Conservation (phyloP, 441 rosid species). For the Croton setiger region DNA sequence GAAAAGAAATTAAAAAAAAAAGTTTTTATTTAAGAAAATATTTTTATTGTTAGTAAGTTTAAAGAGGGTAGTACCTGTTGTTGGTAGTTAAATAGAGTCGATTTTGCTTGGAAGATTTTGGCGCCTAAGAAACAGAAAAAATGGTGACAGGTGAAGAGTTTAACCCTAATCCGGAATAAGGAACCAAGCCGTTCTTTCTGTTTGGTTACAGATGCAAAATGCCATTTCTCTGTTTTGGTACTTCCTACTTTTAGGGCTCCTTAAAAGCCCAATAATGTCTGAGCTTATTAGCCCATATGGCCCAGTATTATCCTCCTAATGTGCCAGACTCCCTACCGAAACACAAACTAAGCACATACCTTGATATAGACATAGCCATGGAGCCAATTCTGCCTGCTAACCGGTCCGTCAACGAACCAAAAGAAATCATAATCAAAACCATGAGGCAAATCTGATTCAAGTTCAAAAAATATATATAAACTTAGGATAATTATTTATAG, state of each 20-base stretch:
- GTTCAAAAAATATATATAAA: too few species aligned
- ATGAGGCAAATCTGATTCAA: too few species aligned
- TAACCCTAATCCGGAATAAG: slow-evolving; percentile 65
- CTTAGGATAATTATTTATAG: too few species aligned
- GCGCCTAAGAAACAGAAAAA: slow-evolving; percentile 33
- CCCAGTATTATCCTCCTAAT: too few species aligned
- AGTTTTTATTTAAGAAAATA: neutral
- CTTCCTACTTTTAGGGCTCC: slow-evolving; percentile 7
- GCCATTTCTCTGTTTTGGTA: neutral
- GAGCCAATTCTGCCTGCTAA: too few species aligned
- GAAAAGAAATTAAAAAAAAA: neutral
- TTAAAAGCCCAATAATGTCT: slow-evolving; percentile 6
- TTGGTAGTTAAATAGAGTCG: neutral
- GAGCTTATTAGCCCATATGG: too few species aligned
- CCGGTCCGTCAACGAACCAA: too few species aligned
- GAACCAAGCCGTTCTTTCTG: slow-evolving; percentile 21
- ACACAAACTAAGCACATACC: too few species aligned
- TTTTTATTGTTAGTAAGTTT: neutral
- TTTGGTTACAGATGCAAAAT: slow-evolving; percentile 51
- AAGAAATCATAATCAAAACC: too few species aligned
- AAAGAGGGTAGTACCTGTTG: slow-evolving; percentile 13
- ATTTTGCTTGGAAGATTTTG: slow-evolving; percentile 32
- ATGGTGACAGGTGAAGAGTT: slow-evolving; percentile 32
- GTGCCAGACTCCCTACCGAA: too few species aligned
- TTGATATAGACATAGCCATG: too few species aligned